Evolutionary conservation across 2,329 filamentous ascomycete genomes (phyloP).

Genomic region (Alternaria tenuissima): DNA sequence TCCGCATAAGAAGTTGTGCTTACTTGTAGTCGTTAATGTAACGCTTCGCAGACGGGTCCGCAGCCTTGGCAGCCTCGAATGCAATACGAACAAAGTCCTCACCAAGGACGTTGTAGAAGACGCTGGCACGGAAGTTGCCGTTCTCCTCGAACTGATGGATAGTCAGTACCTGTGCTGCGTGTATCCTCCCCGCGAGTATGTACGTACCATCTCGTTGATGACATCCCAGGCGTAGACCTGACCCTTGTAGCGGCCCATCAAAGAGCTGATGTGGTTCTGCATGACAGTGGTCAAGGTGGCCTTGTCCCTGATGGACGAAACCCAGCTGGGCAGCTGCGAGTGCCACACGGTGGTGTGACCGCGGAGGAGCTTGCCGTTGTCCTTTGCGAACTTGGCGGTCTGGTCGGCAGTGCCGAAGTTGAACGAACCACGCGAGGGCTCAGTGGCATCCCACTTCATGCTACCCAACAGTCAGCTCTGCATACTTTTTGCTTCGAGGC

Average conservation of each 20-base stretch:
- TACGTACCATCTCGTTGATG: constrained; percentile 64
- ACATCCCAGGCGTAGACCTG: constrained; percentile 72
- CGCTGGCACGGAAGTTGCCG: constrained; percentile 65
- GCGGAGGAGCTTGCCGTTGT: constrained; percentile 67
- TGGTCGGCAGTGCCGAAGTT: constrained; percentile 66
- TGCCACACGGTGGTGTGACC: constrained; percentile 75
- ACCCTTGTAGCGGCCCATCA: constrained; percentile 69
- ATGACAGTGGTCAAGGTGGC: constrained; percentile 65
- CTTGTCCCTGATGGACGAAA: constrained; percentile 64
- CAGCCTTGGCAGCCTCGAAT: constrained; percentile 72
- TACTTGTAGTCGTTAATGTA: constrained; percentile 76
- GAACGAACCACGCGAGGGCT: constrained; percentile 53
- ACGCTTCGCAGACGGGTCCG: constrained; percentile 72
- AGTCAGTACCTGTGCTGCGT: constrained; percentile 30
- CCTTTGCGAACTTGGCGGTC: constrained; percentile 64
- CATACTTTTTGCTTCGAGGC: neutral
- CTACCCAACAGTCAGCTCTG: constrained; percentile 39
- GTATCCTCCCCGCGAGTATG: neutral
- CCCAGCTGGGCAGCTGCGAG: constrained; percentile 62
- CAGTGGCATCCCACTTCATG: constrained; percentile 73
- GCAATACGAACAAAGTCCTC: constrained; percentile 77
- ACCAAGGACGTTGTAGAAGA: constrained; percentile 74
- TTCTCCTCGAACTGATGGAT: constrained; percentile 61
- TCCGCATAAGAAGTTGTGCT: constrained; percentile 5
- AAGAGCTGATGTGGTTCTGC: constrained; percentile 66